Percentiles rank a stretch among this genome's conserved stretches.
Evolutionary conservation across 306 rosid genomes (phyloP).

Genomic region (Urtica urens): DNA sequence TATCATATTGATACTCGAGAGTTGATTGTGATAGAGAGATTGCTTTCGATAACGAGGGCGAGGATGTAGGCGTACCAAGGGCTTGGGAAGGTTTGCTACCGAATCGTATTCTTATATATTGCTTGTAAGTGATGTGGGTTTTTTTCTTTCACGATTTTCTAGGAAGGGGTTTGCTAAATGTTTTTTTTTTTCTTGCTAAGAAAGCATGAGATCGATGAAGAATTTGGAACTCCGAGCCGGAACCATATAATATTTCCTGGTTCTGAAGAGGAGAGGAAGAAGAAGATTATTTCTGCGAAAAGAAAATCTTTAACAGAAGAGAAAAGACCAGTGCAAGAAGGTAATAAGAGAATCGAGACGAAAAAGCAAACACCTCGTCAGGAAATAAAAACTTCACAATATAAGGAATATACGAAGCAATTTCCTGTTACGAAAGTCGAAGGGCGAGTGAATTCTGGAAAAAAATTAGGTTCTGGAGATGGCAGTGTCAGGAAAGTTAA

Average conservation of each 20-base stretch:
- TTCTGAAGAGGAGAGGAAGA: constrained; percentile 21
- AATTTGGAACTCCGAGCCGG: constrained; percentile 62
- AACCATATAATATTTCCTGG: constrained; percentile 64
- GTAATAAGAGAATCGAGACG: constrained; percentile 24
- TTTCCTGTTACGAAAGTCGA: constrained; percentile 22
- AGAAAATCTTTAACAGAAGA: constrained; percentile 13
- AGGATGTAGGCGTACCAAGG: constrained; percentile 31
- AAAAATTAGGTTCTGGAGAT: constrained; percentile 25
- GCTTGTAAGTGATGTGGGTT: constrained; percentile 51
- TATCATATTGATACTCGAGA: constrained; percentile 20
- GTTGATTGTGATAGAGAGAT: constrained; percentile 49
- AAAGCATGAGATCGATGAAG: constrained; percentile 60
- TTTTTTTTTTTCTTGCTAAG: constrained; percentile 30
- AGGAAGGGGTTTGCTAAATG: constrained; percentile 10
- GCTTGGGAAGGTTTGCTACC: constrained; percentile 81
- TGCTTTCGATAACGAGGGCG: constrained; percentile 33
- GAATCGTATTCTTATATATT: constrained; percentile 73
- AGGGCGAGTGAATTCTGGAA: constrained; percentile 21
- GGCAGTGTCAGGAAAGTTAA: constrained; percentile 31
- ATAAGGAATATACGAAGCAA: constrained; percentile 26
- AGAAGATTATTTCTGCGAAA: constrained; percentile 22
- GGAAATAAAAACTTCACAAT: constrained; percentile 20
- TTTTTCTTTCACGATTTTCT: constrained; percentile 19
- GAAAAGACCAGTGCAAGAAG: constrained; percentile 24
- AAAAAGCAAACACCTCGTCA: constrained; percentile 25